Evolutionary conservation across 139 green algal species (phyloP).

Genomic region (Chlorella sp.): DNA sequence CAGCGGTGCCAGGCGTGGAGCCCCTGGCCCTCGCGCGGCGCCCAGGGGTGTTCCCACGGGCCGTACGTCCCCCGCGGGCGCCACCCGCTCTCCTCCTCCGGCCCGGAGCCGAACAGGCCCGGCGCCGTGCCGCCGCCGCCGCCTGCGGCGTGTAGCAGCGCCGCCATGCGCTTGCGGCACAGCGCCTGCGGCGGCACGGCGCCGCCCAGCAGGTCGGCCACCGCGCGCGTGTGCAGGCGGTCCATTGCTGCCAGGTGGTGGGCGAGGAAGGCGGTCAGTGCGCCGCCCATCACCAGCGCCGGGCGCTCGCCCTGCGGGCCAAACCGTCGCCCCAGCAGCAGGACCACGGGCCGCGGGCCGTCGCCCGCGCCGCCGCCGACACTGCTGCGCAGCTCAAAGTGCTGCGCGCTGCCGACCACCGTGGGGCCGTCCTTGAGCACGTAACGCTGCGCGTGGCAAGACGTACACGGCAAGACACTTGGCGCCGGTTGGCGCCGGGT

Average conservation of each 20-base stretch:
- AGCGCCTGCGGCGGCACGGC: neutral
- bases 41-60: no score
- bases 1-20: no score
- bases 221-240: neutral
- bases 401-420: neutral
- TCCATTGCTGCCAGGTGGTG: neutral
- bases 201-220: neutral
- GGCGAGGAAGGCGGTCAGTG: neutral
- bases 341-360: neutral
- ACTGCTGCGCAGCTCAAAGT: neutral
- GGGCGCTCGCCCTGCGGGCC: neutral
- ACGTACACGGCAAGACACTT: no score
- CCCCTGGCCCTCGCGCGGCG: no score
- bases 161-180: neutral
- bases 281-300: no score
- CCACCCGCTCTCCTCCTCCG: no score
- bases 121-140: no score
- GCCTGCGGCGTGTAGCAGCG: no score
- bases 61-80: no score
- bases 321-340: constrained; percentile 4
- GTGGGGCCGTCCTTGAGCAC: no score
- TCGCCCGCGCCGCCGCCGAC: neutral
- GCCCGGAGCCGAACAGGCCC: no score
- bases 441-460: constrained; percentile 9
- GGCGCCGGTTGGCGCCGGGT: no score